Conservation (phyloP, 208 protist species). For the Crithidia sp. region DNA sequence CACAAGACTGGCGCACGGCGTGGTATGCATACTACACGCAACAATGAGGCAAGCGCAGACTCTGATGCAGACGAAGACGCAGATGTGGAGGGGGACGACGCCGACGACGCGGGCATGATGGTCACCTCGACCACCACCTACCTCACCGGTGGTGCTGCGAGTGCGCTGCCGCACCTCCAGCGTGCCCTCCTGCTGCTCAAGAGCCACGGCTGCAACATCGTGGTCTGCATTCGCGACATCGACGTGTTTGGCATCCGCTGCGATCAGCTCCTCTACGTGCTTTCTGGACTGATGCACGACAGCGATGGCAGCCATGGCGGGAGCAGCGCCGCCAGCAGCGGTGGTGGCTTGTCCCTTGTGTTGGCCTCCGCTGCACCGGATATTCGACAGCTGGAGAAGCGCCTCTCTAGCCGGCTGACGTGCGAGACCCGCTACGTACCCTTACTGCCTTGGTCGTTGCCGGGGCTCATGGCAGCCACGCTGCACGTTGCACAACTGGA, state of each 20-base stretch:
- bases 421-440: constrained; percentile 80
- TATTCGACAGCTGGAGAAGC: constrained; percentile 81
- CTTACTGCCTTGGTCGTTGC: constrained; percentile 69
- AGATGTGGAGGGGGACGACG: constrained; percentile 8
- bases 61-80: background rate
- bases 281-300: constrained; percentile 89
- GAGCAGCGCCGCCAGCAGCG: constrained; percentile 4
- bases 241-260: constrained; percentile 84
- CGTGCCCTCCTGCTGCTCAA: constrained; percentile 73
- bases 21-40: too few species aligned
- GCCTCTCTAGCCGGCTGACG: constrained; percentile 83
- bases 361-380: constrained; percentile 75
- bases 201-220: constrained; percentile 61
- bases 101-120: constrained; percentile 38
- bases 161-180: constrained; percentile 78
- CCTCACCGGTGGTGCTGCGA: constrained; percentile 61
- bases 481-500: constrained; percentile 45
- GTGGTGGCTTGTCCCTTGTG: constrained; percentile 70
- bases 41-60: too few species aligned
- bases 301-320: constrained; percentile 44
- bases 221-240: constrained; percentile 75
- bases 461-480: constrained; percentile 51
- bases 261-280: constrained; percentile 84
- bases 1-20: background rate
- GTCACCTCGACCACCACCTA: constrained; percentile 68